Evolutionary conservation across 305 asterid genomes (phyloP), one percentile per base, ranked within the genome.

Genomic region (Salvia sclarea): DNA sequence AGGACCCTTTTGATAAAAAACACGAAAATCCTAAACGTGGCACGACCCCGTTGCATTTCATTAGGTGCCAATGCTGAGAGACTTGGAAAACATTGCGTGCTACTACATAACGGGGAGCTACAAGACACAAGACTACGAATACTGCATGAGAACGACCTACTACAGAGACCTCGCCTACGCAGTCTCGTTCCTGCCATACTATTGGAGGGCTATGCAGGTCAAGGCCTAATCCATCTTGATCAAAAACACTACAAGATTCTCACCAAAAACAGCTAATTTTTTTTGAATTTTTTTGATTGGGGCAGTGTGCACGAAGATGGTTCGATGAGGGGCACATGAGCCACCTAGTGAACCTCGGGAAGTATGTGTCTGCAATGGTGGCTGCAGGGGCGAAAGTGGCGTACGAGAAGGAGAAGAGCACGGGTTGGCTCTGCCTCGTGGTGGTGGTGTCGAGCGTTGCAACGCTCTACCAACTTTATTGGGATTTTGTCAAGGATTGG

Each of bases 141-240:
- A 83, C 75, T 93, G 98, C 82, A 76, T 74, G 82, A 84, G 86
- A 64, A 88, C 80, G 53, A 81, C 89, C 44, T 85, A 84, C 68
- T 93, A 87, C 59, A 75, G 87, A 48, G 98, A 93, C 82, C 82
- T 93, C 59, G 94, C 97, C 58, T 93, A 90, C 79, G 96, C 95
- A 28, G 90, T 93, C 69, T 93, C 98, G 18, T 93, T 93, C 73
- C 81, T 90, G 21, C 98, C 98, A 8, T 93, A 90, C 49, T 90
- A 90, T 55, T 93, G 98, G 98, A 85, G 98, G 73, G 97, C 97
- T 5, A 93, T 93, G 98, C 97, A 92, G 98, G 98, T 91, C 52
- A 48, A 57, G 14, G 21, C 8, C 37, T 25, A 13, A 24, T 28
- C 16, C 50, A 20, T 40, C 9, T 49, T 40, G 30, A 22, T 37